Evolutionary conservation across 164 flowering plant species (phyloP).

Genomic region (Platanus orientalis): DNA sequence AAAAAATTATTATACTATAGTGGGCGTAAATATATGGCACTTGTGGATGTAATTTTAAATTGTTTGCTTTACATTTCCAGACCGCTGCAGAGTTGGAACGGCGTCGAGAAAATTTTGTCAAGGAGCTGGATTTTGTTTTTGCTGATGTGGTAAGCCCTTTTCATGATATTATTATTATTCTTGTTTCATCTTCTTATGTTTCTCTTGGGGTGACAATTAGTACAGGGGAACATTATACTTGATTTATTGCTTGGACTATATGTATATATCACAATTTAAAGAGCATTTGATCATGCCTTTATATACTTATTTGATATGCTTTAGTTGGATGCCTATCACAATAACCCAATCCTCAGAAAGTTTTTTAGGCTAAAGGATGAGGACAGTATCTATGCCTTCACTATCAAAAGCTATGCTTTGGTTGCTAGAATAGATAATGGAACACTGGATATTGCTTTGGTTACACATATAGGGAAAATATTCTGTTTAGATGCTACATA

Average conservation of each 20-base stretch:
- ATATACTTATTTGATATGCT: no score
- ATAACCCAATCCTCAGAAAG: background rate
- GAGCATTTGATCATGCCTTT: background rate
- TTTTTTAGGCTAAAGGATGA: background rate
- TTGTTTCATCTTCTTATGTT: background rate
- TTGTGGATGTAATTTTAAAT: conserved; percentile 1
- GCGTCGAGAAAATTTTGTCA: conserved; percentile 73
- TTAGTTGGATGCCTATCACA: background rate
- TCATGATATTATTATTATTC: background rate
- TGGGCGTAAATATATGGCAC: background rate
- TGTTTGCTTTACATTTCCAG: conserved; percentile 27
- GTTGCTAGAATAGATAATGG: no score
- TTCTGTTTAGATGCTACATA: no score
- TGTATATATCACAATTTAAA: background rate
- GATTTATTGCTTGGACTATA: background rate
- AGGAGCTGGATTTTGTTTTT: conserved; percentile 91
- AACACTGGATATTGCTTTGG: no score
- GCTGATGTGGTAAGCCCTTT: conserved; percentile 87
- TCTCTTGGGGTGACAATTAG: background rate
- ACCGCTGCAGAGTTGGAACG: conserved; percentile 85
- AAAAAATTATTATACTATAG: no score
- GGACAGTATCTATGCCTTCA: background rate
- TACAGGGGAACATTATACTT: background rate
- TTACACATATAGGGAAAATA: no score
- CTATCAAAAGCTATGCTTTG: background rate